Base-by-base conservation (phyloP, 2,329 filamentous ascomycete genomes). In the Xylaria multiplex region DNA sequence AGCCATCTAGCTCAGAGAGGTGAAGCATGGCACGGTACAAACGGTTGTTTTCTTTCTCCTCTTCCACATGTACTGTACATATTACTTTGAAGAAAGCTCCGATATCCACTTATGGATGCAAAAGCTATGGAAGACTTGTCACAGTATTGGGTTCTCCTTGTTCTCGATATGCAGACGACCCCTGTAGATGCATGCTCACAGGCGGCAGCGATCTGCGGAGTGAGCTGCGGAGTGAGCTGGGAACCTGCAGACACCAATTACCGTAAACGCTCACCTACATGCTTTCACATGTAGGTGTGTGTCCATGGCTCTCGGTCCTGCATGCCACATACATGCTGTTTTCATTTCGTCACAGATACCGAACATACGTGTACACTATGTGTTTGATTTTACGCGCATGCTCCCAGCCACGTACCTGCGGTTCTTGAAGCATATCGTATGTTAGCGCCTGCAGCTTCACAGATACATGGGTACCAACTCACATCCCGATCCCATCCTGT, bases 221-320 rank as follows among this genome's bases (percentile, higher is more conserved):
- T 46, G 59, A 56, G 53, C 40, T 66, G 56, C 66, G 60, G 37
- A 56, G 60, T 46, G 59, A 56, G 53, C 40, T 66, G 59, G 49
- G 50, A 65, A 60, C 55, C 50, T 62, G 63, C 59, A 66, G 63
- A 63, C 49, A 53, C 61, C 52, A 62, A 49, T 48, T 64, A 55
- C 66, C 64, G 53, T 30, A 68, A 68, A 66, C 60, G 64, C 64
- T 68, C 66, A 68, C 66, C 64, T 68, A 68, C 66, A 68, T 68
- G 43, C 22, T 55, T 42, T 50, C 45, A 27, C 32, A 60, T 52
- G 50, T 60, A 46, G 6, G 30, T 45, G 37, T 27, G 2, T 49
- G 27, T 56, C 43, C 52, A 56, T 53, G 50, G 50, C 45, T 45
- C 56, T 14, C 37, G 32, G 55, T 40, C 55, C 62, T 59, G 62